phyloP scores from a whole-genome alignment of 495 filamentous ascomycete species.

The Lasiosphaeris hirsuta region DNA sequence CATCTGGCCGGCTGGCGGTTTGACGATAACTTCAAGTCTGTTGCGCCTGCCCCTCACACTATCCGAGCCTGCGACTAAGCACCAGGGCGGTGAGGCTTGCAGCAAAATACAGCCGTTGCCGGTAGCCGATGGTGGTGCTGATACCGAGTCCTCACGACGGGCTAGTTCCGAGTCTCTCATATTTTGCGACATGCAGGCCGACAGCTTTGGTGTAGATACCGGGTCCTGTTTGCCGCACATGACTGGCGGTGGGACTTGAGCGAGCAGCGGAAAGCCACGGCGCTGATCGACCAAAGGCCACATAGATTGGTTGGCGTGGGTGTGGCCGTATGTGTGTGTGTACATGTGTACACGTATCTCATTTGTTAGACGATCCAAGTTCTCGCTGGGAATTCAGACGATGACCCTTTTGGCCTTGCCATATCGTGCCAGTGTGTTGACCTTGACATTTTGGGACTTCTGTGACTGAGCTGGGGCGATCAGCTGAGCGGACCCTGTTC shows the following conservation, averaged over 20 bases:
- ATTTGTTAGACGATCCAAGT: neutral
- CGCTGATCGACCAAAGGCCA: conserved; percentile 5
- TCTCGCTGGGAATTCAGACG: neutral
- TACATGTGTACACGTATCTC: neutral
- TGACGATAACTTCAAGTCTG: no score
- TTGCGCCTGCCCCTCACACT: no score
- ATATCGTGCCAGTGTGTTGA: neutral
- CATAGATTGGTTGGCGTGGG: conserved; percentile 15
- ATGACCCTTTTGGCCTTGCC: neutral
- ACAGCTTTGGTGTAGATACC: neutral
- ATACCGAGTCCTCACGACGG: no score
- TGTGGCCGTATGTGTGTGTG: neutral
- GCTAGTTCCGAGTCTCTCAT: neutral
- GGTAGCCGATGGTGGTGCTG: no score
- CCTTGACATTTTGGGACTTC: conserved; percentile 2
- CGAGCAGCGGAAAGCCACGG: neutral
- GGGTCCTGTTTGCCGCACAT: neutral
- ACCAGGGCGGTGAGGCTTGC: neutral
- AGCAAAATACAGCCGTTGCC: neutral
- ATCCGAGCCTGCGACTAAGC: neutral
- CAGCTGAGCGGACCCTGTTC: conserved; percentile 1
- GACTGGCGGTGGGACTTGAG: neutral
- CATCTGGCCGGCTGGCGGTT: no score
- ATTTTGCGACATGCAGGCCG: neutral
- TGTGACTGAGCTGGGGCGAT: conserved; percentile 8